phyloP scores from a whole-genome alignment of 345 rosid genomes.

The Camelina laxa region DNA sequence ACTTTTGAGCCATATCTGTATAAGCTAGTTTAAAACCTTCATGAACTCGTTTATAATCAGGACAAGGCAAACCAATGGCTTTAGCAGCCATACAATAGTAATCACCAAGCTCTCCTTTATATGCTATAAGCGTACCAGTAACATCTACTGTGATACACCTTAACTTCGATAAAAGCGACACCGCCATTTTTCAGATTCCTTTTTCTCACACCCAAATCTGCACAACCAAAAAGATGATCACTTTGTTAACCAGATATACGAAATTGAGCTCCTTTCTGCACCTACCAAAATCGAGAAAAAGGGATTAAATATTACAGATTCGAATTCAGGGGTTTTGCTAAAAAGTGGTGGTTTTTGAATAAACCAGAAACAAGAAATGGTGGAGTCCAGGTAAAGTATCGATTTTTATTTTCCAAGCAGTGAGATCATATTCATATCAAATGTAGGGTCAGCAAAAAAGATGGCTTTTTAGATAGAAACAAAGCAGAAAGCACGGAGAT shows the following conservation, averaged over 20 bases:
- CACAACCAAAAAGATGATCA: neutral
- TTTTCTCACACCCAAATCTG: slow-evolving; percentile 19
- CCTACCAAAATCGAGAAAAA: neutral
- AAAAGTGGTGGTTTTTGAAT: neutral
- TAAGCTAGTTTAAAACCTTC: slow-evolving; percentile 93
- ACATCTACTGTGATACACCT: slow-evolving; percentile 94
- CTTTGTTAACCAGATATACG: neutral
- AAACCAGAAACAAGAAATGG: slow-evolving; percentile 24
- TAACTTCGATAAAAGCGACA: slow-evolving; percentile 73
- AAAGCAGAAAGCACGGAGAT: slow-evolving; percentile 25
- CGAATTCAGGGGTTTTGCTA: neutral
- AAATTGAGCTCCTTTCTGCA: neutral
- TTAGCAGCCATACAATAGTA: slow-evolving; percentile 99
- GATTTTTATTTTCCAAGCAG: neutral
- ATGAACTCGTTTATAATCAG: slow-evolving; percentile 88
- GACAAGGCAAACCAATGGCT: slow-evolving; percentile 88
- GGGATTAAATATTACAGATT: slow-evolving; percentile 13
- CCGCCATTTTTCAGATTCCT: slow-evolving; percentile 26
- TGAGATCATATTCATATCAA: slow-evolving; percentile 11
- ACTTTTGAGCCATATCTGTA: slow-evolving; percentile 78
- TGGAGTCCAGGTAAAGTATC: slow-evolving; percentile 25
- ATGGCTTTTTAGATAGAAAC: slow-evolving; percentile 5
- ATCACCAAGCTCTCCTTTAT: slow-evolving; percentile 98
- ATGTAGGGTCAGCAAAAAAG: slow-evolving; percentile 10
- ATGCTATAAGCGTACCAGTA: slow-evolving; percentile 94